Base-by-base conservation (phyloP, 345 rosid genomes). In the Carallia pectinifolia region DNA sequence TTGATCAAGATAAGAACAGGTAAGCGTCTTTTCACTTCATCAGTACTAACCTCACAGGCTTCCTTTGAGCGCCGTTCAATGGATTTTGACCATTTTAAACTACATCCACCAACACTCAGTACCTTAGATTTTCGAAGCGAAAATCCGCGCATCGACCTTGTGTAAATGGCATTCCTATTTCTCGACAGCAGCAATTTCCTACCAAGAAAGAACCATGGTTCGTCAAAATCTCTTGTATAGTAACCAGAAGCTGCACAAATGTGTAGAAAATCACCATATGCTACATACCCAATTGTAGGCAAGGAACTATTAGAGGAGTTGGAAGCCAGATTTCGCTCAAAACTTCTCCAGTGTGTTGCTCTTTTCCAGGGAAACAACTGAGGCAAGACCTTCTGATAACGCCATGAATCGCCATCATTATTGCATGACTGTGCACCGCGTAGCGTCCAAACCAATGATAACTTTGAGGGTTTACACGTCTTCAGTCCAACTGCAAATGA, bases 51-150 rank as follows among this genome's bases (percentile, higher is more conserved):
- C 99, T 92, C 96, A 77, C 83, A 90, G 73, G 85, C 98, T 84
- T 86, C 89, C 88, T 84, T 90, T 18, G 96, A 89, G 69, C 58
- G 83, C 74, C 82, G 87, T 76, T 91, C 97, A 60, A 91, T 90
- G 71, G 97, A 91, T 83, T 91, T 85, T 67, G 97, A 94, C 99
- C 97, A 94, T 80, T 89, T 95, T 79, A 95, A 84, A 83, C 89
- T 91, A 53, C 94, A 78, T 53, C 99, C 96, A 40, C 90, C 97
- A 75, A 95, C 85, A 81, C 98, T 86, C 72, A 89, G 73, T 38
- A 95, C 97, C 88, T 95, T 90, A 62, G 97, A 89, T 81, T 88
- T 92, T 74, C 84, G 76, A 74, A 92, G 95, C 27, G 99, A 92
- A 78, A 83, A 89, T 48, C 97, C 98, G 82, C 84, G 89, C 59